Evolutionary conservation across 2,329 filamentous ascomycete species (phyloP).

Genomic region (Alternaria incomplexa): DNA sequence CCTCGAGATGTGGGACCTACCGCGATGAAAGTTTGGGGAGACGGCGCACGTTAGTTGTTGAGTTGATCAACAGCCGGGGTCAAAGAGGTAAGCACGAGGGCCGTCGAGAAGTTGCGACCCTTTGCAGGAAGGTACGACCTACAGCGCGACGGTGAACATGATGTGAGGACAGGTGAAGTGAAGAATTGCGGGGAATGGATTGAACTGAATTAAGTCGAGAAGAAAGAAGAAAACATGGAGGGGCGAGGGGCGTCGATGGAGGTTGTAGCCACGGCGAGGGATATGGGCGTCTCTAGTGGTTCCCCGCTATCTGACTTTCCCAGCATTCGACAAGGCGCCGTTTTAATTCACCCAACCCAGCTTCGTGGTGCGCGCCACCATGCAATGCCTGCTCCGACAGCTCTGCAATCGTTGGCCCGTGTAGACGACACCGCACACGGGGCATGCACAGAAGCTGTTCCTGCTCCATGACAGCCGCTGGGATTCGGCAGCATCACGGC

Average conservation of each 20-base stretch:
- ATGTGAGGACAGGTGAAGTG: constrained; percentile 6
- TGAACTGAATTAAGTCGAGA: constrained; percentile 13
- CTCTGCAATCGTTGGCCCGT: constrained; percentile 25
- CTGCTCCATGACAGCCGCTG: constrained; percentile 10
- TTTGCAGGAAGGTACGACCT: constrained; percentile 19
- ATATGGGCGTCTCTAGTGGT: constrained; percentile 33
- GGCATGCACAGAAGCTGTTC: constrained; percentile 9
- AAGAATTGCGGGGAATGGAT: background rate
- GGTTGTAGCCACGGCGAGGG: constrained; percentile 42
- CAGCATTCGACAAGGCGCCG: constrained; percentile 38
- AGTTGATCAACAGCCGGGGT: constrained; percentile 32
- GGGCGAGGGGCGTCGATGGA: constrained; percentile 24
- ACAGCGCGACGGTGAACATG: constrained; percentile 36
- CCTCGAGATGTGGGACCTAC: constrained; percentile 12
- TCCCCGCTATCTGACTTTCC: constrained; percentile 35
- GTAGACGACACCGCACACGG: constrained; percentile 14
- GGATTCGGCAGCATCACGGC: constrained; percentile 11
- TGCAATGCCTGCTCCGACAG: constrained; percentile 32
- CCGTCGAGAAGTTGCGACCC: constrained; percentile 19
- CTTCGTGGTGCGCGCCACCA: constrained; percentile 37
- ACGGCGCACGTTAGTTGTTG: constrained; percentile 14
- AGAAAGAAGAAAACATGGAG: constrained; percentile 24
- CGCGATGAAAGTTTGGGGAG: constrained; percentile 10
- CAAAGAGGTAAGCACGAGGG: constrained; percentile 16
- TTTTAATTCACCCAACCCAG: constrained; percentile 33